Evolutionary conservation across 2,329 filamentous ascomycete genomes (phyloP), one percentile per base, ranked within the genome.

Genomic region (Colletotrichum camelliae): DNA sequence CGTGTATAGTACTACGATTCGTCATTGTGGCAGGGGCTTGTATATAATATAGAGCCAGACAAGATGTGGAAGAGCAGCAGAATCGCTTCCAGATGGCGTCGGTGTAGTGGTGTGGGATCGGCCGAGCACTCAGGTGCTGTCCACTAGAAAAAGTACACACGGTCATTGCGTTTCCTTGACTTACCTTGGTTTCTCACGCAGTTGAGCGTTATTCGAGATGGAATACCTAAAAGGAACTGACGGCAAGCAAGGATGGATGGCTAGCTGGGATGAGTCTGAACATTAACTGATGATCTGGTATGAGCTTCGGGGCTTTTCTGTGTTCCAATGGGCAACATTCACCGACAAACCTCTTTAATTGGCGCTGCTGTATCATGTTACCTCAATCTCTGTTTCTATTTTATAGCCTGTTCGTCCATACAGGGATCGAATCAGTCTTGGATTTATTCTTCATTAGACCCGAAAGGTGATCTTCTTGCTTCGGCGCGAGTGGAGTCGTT

Each of bases 341-440:
- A 7, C 16, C 0, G 16, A 18, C 8, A 18, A 7, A 7, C 37
- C 18, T 39, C 37, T 0, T 39, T 18, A 18, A 39, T 43, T 43
- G 5, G 39, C 18, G 39, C n/a, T 12, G 18, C 0, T 1, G 18
- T 43, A n/a, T 43, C 2, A n/a, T n/a, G 8, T 43, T 5, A 10
- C 0, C 1, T 10, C 39, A 43, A 43, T 10, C 0, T 0, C 39
- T n/a, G 0, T 43, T 0, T 43, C 0, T 1, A n/a, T n/a, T 43
- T n/a, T 43, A n/a, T n/a, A 43, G 18, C 16, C 39, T 5, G 1
- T 9, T 43, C 16, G 2, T 1, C 16, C 15, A 39, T 2, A 39
- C 37, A 39, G 37, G 13, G 35, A 37, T 37, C 35, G 15, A 37
- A 37, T 15, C 35, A 37, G 35, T 37, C 13, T 2, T 43, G 8